phyloP scores from a whole-genome alignment of 1,139 yeast species.

The Hyphopichia buzzinii region DNA sequence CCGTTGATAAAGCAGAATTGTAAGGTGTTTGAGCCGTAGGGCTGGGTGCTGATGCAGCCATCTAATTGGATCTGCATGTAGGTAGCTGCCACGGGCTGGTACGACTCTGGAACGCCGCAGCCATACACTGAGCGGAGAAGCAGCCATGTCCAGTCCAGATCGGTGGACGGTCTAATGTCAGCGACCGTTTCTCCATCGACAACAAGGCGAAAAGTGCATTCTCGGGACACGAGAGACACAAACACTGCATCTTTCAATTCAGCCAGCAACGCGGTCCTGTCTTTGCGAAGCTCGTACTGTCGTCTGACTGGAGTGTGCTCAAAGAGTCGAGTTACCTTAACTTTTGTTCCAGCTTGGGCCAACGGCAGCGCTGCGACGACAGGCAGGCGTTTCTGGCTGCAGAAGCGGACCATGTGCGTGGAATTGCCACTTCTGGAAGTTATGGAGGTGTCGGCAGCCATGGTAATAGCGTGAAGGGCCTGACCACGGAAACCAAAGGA shows the following conservation, averaged over 20 bases:
- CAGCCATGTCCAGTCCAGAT: neutral
- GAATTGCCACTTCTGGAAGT: slow-evolving; percentile 25
- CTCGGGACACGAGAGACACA: no score
- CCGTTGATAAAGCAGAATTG: slow-evolving; percentile 52
- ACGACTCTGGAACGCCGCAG: slow-evolving; percentile 10
- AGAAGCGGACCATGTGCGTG: neutral
- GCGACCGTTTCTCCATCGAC: no score
- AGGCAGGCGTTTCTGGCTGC: neutral
- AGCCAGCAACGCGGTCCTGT: neutral
- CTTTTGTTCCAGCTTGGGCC: slow-evolving; percentile 47
- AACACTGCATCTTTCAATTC: neutral
- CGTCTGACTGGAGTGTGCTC: slow-evolving; percentile 59
- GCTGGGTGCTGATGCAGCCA: slow-evolving; percentile 27
- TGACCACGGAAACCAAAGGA: slow-evolving; percentile 86
- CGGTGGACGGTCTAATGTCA: no score
- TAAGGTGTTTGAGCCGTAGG: slow-evolving; percentile 30
- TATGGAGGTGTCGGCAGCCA: slow-evolving; percentile 32
- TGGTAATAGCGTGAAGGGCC: slow-evolving; percentile 62
- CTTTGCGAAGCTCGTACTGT: slow-evolving; percentile 10
- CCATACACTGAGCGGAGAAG: slow-evolving; percentile 20
- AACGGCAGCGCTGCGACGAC: neutral
- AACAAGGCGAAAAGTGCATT: no score
- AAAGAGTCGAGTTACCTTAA: slow-evolving; percentile 50
- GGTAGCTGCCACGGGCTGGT: slow-evolving; percentile 17
- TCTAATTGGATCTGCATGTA: slow-evolving; percentile 22